A percentile compares a stretch with the other conserved stretches of the same genome.
Conservation (phyloP, 1,284 basidiomycete species). For the Cystobasidium pallidum region DNA sequence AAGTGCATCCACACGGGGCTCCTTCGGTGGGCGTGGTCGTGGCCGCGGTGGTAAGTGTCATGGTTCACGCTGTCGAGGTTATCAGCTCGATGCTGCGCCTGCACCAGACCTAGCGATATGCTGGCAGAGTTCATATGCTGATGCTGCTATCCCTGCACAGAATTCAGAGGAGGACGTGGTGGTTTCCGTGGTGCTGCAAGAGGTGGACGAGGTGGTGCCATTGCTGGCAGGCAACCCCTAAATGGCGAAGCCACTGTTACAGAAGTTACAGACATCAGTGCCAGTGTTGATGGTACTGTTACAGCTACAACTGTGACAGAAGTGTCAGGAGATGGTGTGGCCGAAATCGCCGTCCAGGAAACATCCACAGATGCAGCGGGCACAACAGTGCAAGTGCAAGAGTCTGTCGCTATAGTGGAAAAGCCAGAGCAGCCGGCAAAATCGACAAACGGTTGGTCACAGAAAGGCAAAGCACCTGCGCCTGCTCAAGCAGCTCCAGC, state of each 20-base stretch:
- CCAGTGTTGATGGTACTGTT: slow-evolving; percentile 23
- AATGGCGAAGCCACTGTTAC: slow-evolving; percentile 26
- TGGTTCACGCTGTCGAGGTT: background rate
- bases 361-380: slow-evolving; percentile 24
- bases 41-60: slow-evolving; percentile 22
- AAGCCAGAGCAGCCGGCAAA: slow-evolving; percentile 12
- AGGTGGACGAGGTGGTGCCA: slow-evolving; percentile 30
- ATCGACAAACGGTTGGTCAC: background rate
- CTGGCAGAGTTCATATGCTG: too few relatives aligned
- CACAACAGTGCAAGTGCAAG: slow-evolving; percentile 10
- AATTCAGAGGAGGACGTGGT: slow-evolving; percentile 42
- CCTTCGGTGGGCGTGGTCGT: slow-evolving; percentile 25
- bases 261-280: slow-evolving; percentile 21
- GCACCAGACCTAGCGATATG: background rate
- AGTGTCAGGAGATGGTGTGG: slow-evolving; percentile 4
- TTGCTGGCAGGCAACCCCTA: slow-evolving; percentile 8
- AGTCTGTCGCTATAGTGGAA: slow-evolving; percentile 8
- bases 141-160: too few relatives aligned
- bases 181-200: slow-evolving; percentile 31
- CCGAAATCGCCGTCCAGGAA: slow-evolving; percentile 9
- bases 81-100: background rate
- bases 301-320: slow-evolving; percentile 27
- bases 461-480: background rate
- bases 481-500: slow-evolving; percentile 2
- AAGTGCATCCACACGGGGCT: background rate